Base-by-base conservation (phyloP, 2,329 filamentous ascomycete genomes). In the Epichloe uncinata region DNA sequence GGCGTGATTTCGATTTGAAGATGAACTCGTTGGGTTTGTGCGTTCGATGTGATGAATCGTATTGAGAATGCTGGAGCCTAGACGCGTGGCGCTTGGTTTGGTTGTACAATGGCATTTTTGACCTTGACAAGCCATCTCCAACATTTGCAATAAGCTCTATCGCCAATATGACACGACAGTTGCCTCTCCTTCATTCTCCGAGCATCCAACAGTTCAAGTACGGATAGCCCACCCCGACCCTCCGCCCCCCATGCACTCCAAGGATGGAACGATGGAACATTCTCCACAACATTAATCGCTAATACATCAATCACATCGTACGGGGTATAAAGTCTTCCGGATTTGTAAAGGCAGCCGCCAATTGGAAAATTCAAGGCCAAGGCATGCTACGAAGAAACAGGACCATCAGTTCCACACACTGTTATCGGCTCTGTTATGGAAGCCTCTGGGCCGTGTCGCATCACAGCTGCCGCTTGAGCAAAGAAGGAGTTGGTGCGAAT, bases 401-500 rank as follows among this genome's bases (percentile, higher is more conserved):
- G 47, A 9, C 50, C 50, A 45, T 52, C 50, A 2, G 45, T 16
- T 33, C 50, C 50, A 42, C 50, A 52, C 12, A 52, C 45, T 6
- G 50, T 52, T 9, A 52, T 52, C 7, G 50, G 50, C 41, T 50
- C 50, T 40, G 47, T 49, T 15, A 52, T 52, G 7, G 50, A 49
- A n/a, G 50, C 50, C 41, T 52, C 50, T 9, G 50, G 50, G 3
- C 57, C 57, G 16, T 58, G 54, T 3, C 59, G 54, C 33, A 62
- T 55, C 36, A 61, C 57, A 13, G 58, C 54, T 8, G 57, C 57
- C 11, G 67, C 66, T 45, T 70, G 68, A 5, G 60, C 59, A 20
- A 70, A 70, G 48, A 70, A 69, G 0, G 67, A 68, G 42, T 70
- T 65, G 35, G 69, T 63, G 4, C 68, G 60, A 5, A 70, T 50